These are phyloP conservation scores for Fraxinus americana DNA, from an alignment of 257 asterid genomes.

Conservation along the genomic window DNA sequence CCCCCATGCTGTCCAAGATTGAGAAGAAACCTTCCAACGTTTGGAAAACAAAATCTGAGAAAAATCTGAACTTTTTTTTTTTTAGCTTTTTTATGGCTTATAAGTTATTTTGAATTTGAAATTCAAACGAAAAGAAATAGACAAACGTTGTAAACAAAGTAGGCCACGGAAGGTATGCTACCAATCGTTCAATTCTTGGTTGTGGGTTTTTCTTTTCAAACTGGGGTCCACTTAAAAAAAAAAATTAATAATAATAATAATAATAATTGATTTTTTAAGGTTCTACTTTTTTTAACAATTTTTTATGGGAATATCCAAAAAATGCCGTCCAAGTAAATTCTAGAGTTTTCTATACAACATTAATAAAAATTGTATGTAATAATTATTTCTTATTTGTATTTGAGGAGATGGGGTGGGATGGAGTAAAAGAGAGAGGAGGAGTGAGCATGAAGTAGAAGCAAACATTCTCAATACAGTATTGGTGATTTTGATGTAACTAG, in stretches of 20 bases:
- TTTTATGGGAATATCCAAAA: neutral
- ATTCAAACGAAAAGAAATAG: neutral
- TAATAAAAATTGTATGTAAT: too few species aligned
- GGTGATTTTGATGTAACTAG: neutral
- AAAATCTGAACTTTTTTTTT: neutral
- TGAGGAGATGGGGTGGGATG: neutral
- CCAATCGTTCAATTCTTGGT: constrained; percentile 3
- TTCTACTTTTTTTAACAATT: neutral
- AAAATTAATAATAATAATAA: too few species aligned
- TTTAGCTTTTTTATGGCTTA: neutral
- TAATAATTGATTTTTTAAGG: neutral
- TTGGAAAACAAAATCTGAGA: neutral
- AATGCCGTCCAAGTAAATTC: neutral
- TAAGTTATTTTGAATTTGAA: neutral
- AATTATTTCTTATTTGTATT: too few species aligned
- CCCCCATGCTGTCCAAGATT: constrained; percentile 53
- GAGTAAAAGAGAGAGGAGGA: neutral
- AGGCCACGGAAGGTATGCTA: neutral
- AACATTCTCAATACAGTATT: neutral
- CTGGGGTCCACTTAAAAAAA: neutral
- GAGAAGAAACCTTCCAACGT: neutral
- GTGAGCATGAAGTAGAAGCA: neutral
- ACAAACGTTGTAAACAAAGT: constrained; percentile 4
- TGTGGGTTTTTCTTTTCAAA: neutral
- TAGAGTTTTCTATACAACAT: too few species aligned